These are phyloP conservation scores for Barnettozyma siamensis DNA, from an alignment of 805 yeast species.

Conservation along the genomic window DNA sequence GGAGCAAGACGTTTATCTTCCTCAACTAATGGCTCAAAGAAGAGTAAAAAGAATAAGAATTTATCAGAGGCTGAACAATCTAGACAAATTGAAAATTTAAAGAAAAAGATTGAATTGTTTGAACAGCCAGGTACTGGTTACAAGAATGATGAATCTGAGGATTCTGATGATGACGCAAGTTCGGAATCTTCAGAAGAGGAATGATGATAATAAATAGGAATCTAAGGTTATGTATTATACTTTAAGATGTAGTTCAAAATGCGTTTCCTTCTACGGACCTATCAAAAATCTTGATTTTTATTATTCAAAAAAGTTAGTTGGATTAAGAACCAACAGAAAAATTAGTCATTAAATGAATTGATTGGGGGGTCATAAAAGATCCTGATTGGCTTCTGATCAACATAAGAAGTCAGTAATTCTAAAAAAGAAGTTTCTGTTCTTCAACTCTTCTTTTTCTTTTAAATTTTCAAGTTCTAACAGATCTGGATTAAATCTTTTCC, in stretches of 20 bases:
- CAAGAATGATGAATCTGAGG: conserved; percentile 32
- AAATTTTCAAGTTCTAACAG: conserved; percentile 35
- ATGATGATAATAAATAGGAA: conserved; percentile 24
- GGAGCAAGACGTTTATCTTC: conserved; percentile 6
- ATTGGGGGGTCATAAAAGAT: too few relatives aligned
- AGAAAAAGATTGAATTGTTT: conserved; percentile 69
- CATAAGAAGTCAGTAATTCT: conserved; percentile 26
- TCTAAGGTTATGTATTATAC: not conserved
- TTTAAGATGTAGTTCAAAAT: not conserved
- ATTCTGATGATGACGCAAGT: conserved; percentile 50
- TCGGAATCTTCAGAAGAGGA: conserved; percentile 74
- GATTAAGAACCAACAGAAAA: not conserved
- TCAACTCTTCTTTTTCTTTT: conserved; percentile 26
- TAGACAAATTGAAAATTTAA: conserved; percentile 63
- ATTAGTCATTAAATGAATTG: not conserved
- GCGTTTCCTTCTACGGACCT: not conserved
- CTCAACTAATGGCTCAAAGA: conserved; percentile 16
- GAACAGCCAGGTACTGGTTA: conserved; percentile 31
- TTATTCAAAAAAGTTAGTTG: too few relatives aligned
- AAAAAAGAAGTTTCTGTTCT: conserved; percentile 14
- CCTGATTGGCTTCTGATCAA: too few relatives aligned
- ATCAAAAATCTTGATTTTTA: too few relatives aligned
- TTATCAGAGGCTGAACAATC: conserved; percentile 61
- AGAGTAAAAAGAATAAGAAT: conserved; percentile 48
- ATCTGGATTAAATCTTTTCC: conserved; percentile 39